Conservation (phyloP, 768 basidiomycete species). For the Gautieria morchelliformis region DNA sequence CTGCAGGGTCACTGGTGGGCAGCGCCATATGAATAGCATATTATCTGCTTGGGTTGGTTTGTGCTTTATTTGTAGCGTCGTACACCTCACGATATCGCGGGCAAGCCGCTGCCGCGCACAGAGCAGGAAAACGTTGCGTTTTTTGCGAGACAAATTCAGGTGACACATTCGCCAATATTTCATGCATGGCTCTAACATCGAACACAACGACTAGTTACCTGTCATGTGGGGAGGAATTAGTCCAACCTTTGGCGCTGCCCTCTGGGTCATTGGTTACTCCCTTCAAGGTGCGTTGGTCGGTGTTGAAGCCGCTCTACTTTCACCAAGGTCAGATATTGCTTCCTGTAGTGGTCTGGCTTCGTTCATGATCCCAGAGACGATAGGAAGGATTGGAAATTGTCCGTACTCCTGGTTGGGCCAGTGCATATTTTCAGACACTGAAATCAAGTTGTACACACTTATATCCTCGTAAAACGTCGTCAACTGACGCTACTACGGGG, state of each 20-base stretch:
- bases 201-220: conserved; percentile 21
- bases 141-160: conserved; percentile 34
- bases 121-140: conserved; percentile 25
- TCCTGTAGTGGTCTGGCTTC: not conserved
- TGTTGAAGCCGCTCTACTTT: conserved; percentile 28
- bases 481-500: conserved; percentile 29
- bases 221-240: conserved; percentile 32
- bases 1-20: conserved; percentile 29
- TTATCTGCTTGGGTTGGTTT: not conserved
- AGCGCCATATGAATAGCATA: not conserved
- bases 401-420: conserved; percentile 34
- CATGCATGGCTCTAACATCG: no score
- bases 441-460: no score
- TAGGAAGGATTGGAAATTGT: conserved; percentile 28
- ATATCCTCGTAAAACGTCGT: conserved; percentile 13
- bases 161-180: conserved; percentile 1
- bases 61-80: conserved; percentile 16
- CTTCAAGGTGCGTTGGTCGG: conserved; percentile 29
- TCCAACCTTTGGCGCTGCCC: conserved; percentile 30
- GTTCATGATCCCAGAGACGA: not conserved
- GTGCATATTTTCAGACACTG: not conserved
- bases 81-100: conserved; percentile 23
- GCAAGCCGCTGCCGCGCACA: conserved; percentile 25
- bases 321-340: conserved; percentile 21
- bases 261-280: conserved; percentile 33